Conservation (phyloP, 176 grass and related monocot species). For the Urochloa ruziziensis region DNA sequence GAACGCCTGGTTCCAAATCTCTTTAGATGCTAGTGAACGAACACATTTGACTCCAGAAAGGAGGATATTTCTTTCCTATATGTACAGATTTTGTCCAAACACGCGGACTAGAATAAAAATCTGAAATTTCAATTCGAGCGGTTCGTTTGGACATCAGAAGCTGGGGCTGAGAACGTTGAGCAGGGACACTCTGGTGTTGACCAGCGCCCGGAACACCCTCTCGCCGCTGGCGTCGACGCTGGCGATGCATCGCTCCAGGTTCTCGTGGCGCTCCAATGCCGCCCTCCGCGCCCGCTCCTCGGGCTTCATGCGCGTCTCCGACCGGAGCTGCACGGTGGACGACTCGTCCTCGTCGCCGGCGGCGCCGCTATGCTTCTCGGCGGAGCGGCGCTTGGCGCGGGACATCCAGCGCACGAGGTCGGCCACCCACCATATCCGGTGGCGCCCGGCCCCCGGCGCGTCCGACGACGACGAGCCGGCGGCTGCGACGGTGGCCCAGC, state of each 20-base stretch:
- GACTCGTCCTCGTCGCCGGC: constrained; percentile 3
- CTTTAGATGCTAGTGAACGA: constrained; percentile 19
- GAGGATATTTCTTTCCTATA: neutral
- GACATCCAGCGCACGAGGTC: constrained; percentile 66
- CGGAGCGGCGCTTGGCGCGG: constrained; percentile 52
- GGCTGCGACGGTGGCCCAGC: constrained; percentile 36
- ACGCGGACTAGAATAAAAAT: neutral
- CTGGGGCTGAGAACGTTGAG: constrained; percentile 68
- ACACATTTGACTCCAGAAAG: neutral
- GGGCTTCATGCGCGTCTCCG: constrained; percentile 22
- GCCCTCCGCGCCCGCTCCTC: constrained; percentile 39
- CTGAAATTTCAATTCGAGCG: neutral
- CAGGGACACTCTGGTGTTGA: constrained; percentile 64
- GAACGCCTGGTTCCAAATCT: constrained; percentile 5
- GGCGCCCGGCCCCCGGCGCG: neutral
- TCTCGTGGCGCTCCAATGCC: constrained; percentile 41
- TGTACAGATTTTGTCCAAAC: constrained; percentile 34
- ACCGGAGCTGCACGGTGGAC: constrained; percentile 25
- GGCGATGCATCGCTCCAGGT: constrained; percentile 53
- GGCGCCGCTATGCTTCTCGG: constrained; percentile 16
- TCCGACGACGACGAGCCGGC: neutral
- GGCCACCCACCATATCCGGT: constrained; percentile 58
- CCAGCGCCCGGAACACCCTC: constrained; percentile 51
- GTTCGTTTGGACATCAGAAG: constrained; percentile 25
- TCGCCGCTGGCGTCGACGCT: constrained; percentile 52